Evolutionary conservation across 2,329 filamentous ascomycete species (phyloP), one percentile per base, ranked within the genome.

Genomic region (Cordyceps cicadae): DNA sequence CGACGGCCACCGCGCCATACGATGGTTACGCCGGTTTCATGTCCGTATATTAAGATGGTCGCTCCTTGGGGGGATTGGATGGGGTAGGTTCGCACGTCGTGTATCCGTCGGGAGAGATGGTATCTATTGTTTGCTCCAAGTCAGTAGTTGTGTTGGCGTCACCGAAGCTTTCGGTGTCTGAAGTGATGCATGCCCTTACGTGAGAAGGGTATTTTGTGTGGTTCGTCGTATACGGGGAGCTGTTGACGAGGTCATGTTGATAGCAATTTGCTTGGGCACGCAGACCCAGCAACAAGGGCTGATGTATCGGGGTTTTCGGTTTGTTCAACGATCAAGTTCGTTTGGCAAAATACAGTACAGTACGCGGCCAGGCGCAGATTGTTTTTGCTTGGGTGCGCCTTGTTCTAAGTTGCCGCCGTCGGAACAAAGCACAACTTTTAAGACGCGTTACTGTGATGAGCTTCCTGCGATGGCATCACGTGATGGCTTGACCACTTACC

Each of bases 41-140:
- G 84, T 51, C 82, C 84, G 66, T 86, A 86, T 50, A 88, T 72
- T 29, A 87, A 69, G 67, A 87, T 79, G 2, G 80, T 83, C 7
- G 85, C 85, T 41, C 85, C 85, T 67, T 88, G 85, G 1, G 83
- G 79, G 1, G 85, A 86, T 62, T 78, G 77, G 19, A 85, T 75
- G 1, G 85, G 85, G 67, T 87, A 87, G 4, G 79, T 79, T 65
- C 85, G 82, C 54, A 85, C 77, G 66, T 83, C 77, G 70, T 87
- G 77, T 53, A 86, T 76, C 62, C 84, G 82, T 62, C 81, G 77
- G 48, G 79, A 74, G 37, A 87, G 72, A 61, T 85, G 81, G 65
- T 87, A 87, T 62, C 85, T 87, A n/a, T 21, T 32, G 0, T 21
- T 21, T 24, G 12, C 67, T 63, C 19, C 54, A 11, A 14, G 19